Evolutionary conservation across 1,284 basidiomycete species (phyloP).

Genomic region (Cutaneotrichosporon arboriforme): DNA sequence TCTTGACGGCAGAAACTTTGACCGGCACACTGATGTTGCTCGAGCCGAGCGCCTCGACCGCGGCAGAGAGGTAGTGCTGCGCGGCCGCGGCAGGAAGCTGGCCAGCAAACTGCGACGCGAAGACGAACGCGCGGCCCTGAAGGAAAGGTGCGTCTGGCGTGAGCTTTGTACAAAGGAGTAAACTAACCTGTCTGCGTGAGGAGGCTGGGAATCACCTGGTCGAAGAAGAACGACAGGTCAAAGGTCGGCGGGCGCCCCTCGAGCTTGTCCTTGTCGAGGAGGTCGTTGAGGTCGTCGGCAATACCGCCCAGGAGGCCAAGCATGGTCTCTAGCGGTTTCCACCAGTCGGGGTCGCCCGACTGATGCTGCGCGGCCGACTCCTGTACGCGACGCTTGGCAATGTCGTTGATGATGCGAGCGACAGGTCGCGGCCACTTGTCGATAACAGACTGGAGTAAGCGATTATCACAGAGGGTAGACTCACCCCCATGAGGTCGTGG

Average conservation of each 20-base stretch:
- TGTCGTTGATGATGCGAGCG: conserved; percentile 56
- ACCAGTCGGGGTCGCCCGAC: conserved; percentile 51
- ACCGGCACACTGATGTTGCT: conserved; percentile 67
- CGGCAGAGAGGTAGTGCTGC: conserved; percentile 77
- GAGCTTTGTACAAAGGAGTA: neutral
- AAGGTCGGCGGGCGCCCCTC: conserved; percentile 60
- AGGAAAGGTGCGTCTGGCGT: conserved; percentile 73
- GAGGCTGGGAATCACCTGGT: conserved; percentile 70
- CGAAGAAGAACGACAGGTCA: conserved; percentile 69
- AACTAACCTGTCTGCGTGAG: conserved; percentile 48
- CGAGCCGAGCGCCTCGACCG: conserved; percentile 76
- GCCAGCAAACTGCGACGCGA: conserved; percentile 81
- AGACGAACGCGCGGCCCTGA: conserved; percentile 89
- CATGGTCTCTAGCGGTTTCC: conserved; percentile 79
- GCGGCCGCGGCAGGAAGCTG: conserved; percentile 66
- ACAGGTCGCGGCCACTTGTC: conserved; percentile 61
- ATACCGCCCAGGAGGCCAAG: conserved; percentile 81
- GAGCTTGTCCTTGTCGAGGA: conserved; percentile 66
- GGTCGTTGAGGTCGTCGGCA: conserved; percentile 67
- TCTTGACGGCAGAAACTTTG: conserved; percentile 89
- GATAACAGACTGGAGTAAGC: conserved; percentile 58
- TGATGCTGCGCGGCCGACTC: conserved; percentile 30
- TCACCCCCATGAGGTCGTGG: conserved; percentile 74
- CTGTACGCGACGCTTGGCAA: conserved; percentile 52
- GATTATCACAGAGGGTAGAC: conserved; percentile 22